Evolutionary conservation across 2,329 filamentous ascomycete species (phyloP), one percentile per base, ranked within the genome.

Genomic region (Volutella citrinella): DNA sequence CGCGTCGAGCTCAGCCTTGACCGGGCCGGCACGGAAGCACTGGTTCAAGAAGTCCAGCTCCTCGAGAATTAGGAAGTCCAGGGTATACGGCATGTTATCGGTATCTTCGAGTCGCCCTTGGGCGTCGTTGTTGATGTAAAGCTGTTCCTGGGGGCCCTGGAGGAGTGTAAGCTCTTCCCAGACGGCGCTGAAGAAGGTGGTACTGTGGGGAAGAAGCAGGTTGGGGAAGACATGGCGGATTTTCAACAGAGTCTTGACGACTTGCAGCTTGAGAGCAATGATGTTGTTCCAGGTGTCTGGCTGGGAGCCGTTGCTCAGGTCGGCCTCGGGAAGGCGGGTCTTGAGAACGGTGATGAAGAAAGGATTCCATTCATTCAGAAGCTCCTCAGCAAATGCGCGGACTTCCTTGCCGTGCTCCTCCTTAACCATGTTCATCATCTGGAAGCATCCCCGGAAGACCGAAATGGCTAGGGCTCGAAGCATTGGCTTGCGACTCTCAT

Each of bases 381-480:
- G 80, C 55, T 95, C 85, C 42, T 95, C 87, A 33, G 91, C 89
- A 59, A 98, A 98, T 2, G 74, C 75, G 62, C 87, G 93, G 42
- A 97, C 88, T 35, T 87, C 87, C 38, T 76, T 75, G 54, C 87
- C 86, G 64, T 97, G 87, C 49, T 95, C 87, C 48, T 95, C 90
- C 71, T 95, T 85, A 47, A 97, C 86, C 78, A 96, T 95, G 64
- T 97, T 89, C 67, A 98, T 78, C 36, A 93, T 87, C 58, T 97
- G 89, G 60, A 98, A 95, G 64, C 88, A 95, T 30, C 81, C 81
- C 37, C 88, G 79, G 70, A 97, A 95, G 38, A 96, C 87, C 24
- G 85, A 87, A 25, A 97, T 84, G 23, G 93, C 87, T 48, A 97
- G 71, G 19, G 89, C 88, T 42, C 93, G 79, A 38, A 95, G 70